Base-by-base conservation (phyloP, 768 basidiomycete species). In the Leccinum rimulosum region DNA sequence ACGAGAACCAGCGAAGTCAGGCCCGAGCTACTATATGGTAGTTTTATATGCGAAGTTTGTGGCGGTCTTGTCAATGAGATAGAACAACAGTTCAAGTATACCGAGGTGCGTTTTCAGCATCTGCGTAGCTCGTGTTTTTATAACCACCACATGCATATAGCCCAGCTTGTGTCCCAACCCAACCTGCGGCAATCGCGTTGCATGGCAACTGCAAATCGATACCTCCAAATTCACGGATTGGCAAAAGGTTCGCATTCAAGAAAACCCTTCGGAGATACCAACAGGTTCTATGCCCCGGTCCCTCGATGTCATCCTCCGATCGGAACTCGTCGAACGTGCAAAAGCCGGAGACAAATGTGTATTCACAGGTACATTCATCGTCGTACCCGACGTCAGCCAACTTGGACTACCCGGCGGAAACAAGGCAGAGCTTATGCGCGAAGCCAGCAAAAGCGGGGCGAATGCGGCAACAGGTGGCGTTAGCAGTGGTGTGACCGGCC, bases 51-150 rank as follows among this genome's bases (percentile, higher is more conserved):
- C 66, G 89, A 93, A 73, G 82, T 88, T 47, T 99, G 97, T 69
- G 82, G 84, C 50, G 92, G 90, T 31, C 78, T 89, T 11, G 88
- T 98, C 27, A 84, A 89, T 56, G 96, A 98, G 68, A 87, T 99
- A 51, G 97, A 99, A 70, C 97, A 99, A 71, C 97, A 99, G 71
- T 99, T 99, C 83, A 99, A 98, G 72, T 98, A 98, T 72, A 99
- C 97, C 19, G 97, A 98, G 80, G 95, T 95, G 64, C 52, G 12
- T 69, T 54, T 19, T 43, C 52, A 1, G 31, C 12, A 2, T 56
- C 19, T 3, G 8, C 12, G 11, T 22, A 15, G 22, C 27, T 3
- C 33, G 74, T 64, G 25, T 45, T 52, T 30, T 47, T 12, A 22
- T 62, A 48, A 59, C 7, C 14, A 38, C 50, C 51, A 28, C 54